Evolutionary conservation across 441 rosid genomes (phyloP), one percentile per base, ranked within the genome.

Genomic region (Croton setiger): DNA sequence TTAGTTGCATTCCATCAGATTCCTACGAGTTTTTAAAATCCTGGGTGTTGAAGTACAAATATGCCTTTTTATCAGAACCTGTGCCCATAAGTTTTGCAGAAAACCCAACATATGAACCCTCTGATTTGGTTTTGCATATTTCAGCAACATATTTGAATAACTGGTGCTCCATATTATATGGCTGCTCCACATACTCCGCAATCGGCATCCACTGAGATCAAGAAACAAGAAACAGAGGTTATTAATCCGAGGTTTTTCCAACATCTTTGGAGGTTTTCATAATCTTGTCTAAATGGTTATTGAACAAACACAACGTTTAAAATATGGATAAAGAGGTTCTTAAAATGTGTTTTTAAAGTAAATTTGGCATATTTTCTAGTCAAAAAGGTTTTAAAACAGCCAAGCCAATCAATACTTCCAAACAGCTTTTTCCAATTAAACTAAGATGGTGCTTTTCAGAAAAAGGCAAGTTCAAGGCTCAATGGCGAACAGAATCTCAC

Each of bases 181-280:
- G 76, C 45, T 91, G 96, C 2, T 71, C 69, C 57, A 81, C 87
- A 58, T 85, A 89, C 4, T 86, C 90, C 47, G 83, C 76, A 11
- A 85, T 62, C 3, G 80, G 71, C 90, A 91, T 91, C 93, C 97
- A 91, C 92, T 91, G 77, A 0, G 31, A 62, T 0, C 2, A 51
- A 4, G 39, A 54, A 4, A 21, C 27, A 54, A 7, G 0, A 45
- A 5, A 57, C 12, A n/a, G 35, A 33, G 17, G 27, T 4, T 17
- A 20, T 39, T 41, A 41, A 2, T 47, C 43, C 43, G 5, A 39
- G 43, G 8, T 39, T 39, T 7, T 5, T 48, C 52, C 6, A 48
- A 48, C 52, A 45, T 14, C 15, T 48, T 48, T 48, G 3, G 6
- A 48, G 18, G 17, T 15, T 15, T 39, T 39, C 31, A 39, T 5